Evolutionary conservation across 331 rosid genomes (phyloP), one percentile per base, ranked within the genome.

Genomic region (Malus hybrid): DNA sequence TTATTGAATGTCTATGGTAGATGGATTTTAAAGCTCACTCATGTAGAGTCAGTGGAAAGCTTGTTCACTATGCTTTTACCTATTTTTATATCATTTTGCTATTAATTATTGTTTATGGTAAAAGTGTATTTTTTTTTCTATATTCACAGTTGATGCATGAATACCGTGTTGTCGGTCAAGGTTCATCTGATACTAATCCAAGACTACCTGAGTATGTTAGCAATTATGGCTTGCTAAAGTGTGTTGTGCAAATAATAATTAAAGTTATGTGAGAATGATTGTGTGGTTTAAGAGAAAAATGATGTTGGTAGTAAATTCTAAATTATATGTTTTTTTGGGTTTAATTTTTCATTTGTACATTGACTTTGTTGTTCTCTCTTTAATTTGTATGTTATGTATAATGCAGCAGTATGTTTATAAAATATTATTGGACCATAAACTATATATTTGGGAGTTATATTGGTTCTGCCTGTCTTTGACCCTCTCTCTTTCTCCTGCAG

Each of bases 401-500:
- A 10, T n/a, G 65, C 52, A 44, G 52, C 52, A 44, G 16, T 44
- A 44, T 44, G 52, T 3, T 44, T 44, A 44, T 44, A 11, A 12
- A 44, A 44, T 44, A 44, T 44, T 44, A 44, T 1, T 44, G 16
- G 52, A 11, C 52, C 52, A 11, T 44, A 44, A 11, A 44, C 15
- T 44, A 42, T 73, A 77, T 14, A 22, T 69, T 69, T 18, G 46
- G 29, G 28, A 73, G 72, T 44, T 80, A 44, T 52, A 5, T 56
- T 71, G 34, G 4, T 65, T 60, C 44, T 20, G 7, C 31, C 22
- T 63, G 42, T 78, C 63, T 31, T 65, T 70, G 19, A 54, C 39
- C 24, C 46, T 75, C 55, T 33, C 56, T 54, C 57, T 46, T 31
- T 32, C 57, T 67, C 69, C 50, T 79, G 60, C 96, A 90, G 98